A percentile compares a stretch with the other conserved stretches of the same genome.
Evolutionary conservation across 1,284 basidiomycete species (phyloP).

Genomic region (Ustilago trichophora): DNA sequence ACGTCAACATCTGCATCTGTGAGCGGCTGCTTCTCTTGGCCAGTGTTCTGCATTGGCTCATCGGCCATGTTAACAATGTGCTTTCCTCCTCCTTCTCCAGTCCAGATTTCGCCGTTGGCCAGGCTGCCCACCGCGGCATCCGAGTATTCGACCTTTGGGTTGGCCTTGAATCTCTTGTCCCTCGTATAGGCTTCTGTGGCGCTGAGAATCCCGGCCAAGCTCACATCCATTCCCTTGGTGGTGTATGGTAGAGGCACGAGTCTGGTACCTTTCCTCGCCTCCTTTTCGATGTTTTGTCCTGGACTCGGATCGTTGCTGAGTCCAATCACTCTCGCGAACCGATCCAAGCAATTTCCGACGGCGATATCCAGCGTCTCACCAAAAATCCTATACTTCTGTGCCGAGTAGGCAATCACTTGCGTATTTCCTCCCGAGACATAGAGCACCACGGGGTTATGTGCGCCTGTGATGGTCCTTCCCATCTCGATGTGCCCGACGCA

Average conservation of each 20-base stretch:
- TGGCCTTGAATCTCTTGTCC: constrained; percentile 53
- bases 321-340: constrained; percentile 95
- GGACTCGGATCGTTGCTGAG: constrained; percentile 95
- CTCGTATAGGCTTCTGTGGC: constrained; percentile 83
- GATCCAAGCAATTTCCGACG: constrained; percentile 96
- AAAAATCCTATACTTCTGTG: constrained; percentile 94
- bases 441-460: constrained; percentile 93
- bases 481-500: constrained; percentile 99
- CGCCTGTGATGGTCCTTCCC: constrained; percentile 93
- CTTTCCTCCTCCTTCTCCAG: constrained; percentile 54
- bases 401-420: constrained; percentile 96
- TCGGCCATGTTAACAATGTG: constrained; percentile 47
- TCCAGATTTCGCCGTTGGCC: constrained; percentile 58
- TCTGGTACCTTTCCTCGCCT: constrained; percentile 82
- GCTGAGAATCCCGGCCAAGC: constrained; percentile 89
- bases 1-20: constrained; percentile 38
- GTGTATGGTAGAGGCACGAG: constrained; percentile 88
- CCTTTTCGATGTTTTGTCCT: constrained; percentile 98
- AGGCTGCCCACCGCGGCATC: constrained; percentile 49
- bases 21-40: not conserved
- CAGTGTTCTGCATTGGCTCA: no score
- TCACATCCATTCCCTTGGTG: constrained; percentile 99
- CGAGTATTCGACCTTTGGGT: constrained; percentile 5
- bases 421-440: constrained; percentile 99
- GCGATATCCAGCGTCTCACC: constrained; percentile 99